A percentile compares a stretch with the other conserved stretches of the same genome.
These are phyloP conservation scores for Cryptosporidium xiaoi DNA, from an alignment of 169 alveolate species.

Conservation along the genomic window DNA sequence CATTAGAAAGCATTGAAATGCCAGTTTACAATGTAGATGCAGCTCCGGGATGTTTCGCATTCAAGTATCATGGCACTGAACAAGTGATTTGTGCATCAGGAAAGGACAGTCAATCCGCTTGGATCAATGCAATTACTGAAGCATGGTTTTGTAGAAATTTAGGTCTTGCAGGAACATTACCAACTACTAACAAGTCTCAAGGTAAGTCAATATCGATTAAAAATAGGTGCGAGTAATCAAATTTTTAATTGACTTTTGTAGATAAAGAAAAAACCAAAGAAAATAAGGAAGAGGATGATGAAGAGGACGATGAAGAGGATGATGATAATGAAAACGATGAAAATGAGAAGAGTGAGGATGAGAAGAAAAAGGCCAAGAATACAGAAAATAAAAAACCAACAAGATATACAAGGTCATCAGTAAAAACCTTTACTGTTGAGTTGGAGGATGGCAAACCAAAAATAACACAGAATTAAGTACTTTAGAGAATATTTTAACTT, in stretches of 20 bases:
- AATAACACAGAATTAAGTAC: slow-evolving; percentile 25
- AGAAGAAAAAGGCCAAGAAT: no score
- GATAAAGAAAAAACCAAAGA: not conserved
- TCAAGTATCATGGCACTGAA: slow-evolving; percentile 78
- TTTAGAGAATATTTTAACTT: not conserved
- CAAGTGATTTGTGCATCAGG: slow-evolving; percentile 80
- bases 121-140: slow-evolving; percentile 82
- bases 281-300: not conserved
- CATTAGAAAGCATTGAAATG: slow-evolving; percentile 79
- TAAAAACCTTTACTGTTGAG: slow-evolving; percentile 57
- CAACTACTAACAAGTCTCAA: not conserved
- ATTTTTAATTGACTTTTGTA: no score
- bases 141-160: slow-evolving; percentile 82
- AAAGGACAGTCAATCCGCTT: slow-evolving; percentile 77
- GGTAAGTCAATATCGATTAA: not conserved
- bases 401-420: slow-evolving; percentile 27
- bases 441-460: slow-evolving; percentile 70
- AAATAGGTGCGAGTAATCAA: no score
- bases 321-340: no score
- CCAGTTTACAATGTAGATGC: slow-evolving; percentile 77
- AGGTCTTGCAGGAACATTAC: slow-evolving; percentile 80
- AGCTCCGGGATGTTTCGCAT: slow-evolving; percentile 75
- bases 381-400: slow-evolving; percentile 7
- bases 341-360: no score
- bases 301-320: no score